A percentile compares a stretch with the other conserved stretches of the same genome.
phyloP scores from a whole-genome alignment of 352 stramenopile genomes.

The Globisporangium viniferum region DNA sequence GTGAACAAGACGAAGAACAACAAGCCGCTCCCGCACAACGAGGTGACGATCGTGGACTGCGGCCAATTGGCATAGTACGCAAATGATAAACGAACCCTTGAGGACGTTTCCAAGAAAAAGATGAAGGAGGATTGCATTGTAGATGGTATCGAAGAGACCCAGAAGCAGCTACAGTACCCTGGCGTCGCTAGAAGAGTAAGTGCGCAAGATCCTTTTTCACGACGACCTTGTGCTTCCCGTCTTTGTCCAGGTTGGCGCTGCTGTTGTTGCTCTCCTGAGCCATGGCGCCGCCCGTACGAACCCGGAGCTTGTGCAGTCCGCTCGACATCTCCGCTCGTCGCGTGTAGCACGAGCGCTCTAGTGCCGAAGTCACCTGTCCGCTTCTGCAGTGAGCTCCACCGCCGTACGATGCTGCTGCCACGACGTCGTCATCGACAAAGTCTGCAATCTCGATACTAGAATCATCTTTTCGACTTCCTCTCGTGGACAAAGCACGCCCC shows the following conservation, averaged over 20 bases:
- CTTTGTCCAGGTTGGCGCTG: conserved; percentile 17
- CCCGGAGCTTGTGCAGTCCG: conserved; percentile 50
- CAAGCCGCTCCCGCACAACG: conserved; percentile 45
- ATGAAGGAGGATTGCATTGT: background rate
- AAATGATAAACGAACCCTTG: background rate
- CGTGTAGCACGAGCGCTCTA: conserved; percentile 29
- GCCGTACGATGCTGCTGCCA: conserved; percentile 37
- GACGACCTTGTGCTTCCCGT: conserved; percentile 54
- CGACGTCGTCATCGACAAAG: conserved; percentile 15
- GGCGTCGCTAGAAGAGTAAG: conserved; percentile 44
- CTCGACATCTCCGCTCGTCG: conserved; percentile 52
- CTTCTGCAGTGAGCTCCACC: conserved; percentile 36
- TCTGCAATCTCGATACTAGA: background rate
- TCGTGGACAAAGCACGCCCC: background rate
- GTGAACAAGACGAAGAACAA: conserved; percentile 48
- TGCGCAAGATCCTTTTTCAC: conserved; percentile 63
- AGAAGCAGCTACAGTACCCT: background rate
- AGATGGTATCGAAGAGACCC: background rate
- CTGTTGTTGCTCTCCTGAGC: conserved; percentile 21
- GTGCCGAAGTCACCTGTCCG: conserved; percentile 31
- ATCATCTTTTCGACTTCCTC: background rate
- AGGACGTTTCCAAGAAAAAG: background rate
- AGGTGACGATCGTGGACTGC: conserved; percentile 65
- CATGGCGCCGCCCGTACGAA: conserved; percentile 34
- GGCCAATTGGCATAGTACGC: conserved; percentile 34